These are phyloP conservation scores for Phaffia australis DNA, from an alignment of 768 basidiomycete genomes.

Conservation along the genomic window DNA sequence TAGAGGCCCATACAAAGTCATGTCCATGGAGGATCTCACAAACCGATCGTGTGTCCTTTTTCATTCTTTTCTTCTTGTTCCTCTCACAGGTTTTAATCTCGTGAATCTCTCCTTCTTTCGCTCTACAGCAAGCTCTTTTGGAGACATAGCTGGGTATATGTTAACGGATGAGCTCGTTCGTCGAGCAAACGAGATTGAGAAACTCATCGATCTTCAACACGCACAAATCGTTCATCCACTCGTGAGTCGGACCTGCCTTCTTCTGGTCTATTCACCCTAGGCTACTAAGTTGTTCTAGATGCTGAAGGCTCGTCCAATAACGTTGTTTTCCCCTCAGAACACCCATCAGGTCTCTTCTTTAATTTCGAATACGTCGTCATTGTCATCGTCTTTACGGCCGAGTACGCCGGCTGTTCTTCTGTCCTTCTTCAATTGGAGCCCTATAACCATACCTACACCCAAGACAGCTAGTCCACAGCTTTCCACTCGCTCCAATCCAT, in stretches of 20 bases:
- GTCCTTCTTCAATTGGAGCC: constrained; percentile 7
- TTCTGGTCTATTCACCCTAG: neutral
- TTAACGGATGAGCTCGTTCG: too few relatives aligned
- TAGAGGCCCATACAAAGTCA: constrained; percentile 8
- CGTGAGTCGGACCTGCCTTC: neutral
- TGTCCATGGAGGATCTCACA: constrained; percentile 17
- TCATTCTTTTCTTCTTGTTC: neutral
- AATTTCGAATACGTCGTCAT: neutral
- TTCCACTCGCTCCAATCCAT: too few relatives aligned
- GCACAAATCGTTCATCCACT: neutral
- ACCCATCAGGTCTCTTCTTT: neutral
- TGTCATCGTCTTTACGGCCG: too few relatives aligned
- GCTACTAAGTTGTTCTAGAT: neutral
- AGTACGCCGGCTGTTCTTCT: neutral
- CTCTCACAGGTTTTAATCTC: neutral
- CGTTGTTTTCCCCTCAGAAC: neutral
- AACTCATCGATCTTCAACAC: neutral
- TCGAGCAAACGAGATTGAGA: neutral
- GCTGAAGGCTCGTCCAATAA: neutral
- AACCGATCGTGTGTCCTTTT: neutral
- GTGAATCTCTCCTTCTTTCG: neutral
- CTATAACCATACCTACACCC: neutral
- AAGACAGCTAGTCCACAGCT: too few relatives aligned
- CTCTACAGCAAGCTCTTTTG: neutral
- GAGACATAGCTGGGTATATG: too few relatives aligned